A percentile compares a stretch with the other conserved stretches of the same genome.
Conservation (phyloP, 805 yeast species). For the Helenozyma rhizophorensis region DNA sequence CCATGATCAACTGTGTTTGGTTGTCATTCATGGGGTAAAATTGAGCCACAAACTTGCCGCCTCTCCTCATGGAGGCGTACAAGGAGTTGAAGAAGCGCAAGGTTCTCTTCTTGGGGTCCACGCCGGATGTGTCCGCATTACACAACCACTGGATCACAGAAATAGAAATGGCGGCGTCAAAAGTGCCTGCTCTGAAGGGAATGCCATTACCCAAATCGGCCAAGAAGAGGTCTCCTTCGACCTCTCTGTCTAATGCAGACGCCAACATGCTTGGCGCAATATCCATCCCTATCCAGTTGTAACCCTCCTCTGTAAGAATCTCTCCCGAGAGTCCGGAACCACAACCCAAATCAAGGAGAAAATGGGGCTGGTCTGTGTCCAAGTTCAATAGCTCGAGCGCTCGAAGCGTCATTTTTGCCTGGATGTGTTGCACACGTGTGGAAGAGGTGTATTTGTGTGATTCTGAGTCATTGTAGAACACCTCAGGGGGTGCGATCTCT, state of each 20-base stretch:
- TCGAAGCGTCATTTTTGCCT: conserved; percentile 94
- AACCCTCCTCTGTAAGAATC: conserved; percentile 89
- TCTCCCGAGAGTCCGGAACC: conserved; percentile 97
- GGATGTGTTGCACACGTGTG: conserved; percentile 96
- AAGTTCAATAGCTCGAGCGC: conserved; percentile 84
- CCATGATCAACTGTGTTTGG: conserved; percentile 72
- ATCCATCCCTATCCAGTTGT: conserved; percentile 94
- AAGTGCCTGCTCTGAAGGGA: conserved; percentile 93
- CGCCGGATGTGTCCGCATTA: conserved; percentile 81
- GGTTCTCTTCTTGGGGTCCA: conserved; percentile 80
- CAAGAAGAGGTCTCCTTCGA: conserved; percentile 88
- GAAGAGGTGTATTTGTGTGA: conserved; percentile 87
- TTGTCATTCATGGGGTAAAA: conserved; percentile 90
- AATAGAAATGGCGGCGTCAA: conserved; percentile 93
- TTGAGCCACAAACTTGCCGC: conserved; percentile 97
- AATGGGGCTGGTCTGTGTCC: conserved; percentile 54
- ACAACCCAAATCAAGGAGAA: conserved; percentile 88
- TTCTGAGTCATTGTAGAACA: conserved; percentile 88
- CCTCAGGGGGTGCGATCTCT: conserved; percentile 93
- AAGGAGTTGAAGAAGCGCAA: conserved; percentile 81
- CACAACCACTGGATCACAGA: conserved; percentile 98
- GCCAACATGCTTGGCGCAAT: conserved; percentile 95
- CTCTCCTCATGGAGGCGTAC: conserved; percentile 81
- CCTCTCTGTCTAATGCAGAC: conserved; percentile 85
- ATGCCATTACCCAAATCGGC: conserved; percentile 93